Conservation (phyloP, 176 grass and related monocot genomes). For the Cenchrus americanus region DNA sequence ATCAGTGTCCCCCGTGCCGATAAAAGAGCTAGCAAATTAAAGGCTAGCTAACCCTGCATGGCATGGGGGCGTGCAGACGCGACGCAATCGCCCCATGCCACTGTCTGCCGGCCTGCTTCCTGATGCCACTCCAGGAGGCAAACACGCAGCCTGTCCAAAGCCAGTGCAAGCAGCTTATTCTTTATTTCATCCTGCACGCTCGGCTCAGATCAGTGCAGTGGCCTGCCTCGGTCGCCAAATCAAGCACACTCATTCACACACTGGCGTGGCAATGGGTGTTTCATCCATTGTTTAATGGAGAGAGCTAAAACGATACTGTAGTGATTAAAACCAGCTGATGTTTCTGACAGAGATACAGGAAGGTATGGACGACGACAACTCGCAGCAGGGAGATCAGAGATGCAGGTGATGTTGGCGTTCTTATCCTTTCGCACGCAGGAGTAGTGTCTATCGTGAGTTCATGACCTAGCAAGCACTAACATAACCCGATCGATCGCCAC, state of each 20-base stretch:
- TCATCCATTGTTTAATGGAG: background rate
- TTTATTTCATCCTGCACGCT: slow-evolving; percentile 21
- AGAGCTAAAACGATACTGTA: background rate
- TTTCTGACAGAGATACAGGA: slow-evolving; percentile 5
- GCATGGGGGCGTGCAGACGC: slow-evolving; percentile 2
- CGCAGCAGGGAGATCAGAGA: background rate
- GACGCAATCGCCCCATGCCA: background rate
- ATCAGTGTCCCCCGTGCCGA: slow-evolving; percentile 63
- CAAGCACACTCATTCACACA: background rate
- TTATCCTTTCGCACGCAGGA: background rate
- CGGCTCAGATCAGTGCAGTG: background rate
- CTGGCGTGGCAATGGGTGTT: background rate
- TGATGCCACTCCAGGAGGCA: slow-evolving; percentile 53
- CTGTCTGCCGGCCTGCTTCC: slow-evolving; percentile 4
- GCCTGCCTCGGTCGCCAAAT: background rate
- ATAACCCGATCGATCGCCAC: background rate
- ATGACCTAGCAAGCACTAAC: slow-evolving; percentile 12
- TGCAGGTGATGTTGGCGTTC: background rate
- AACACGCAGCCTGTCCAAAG: slow-evolving; percentile 38
- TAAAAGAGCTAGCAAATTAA: slow-evolving; percentile 50
- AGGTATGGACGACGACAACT: background rate
- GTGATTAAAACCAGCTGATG: background rate
- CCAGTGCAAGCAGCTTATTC: background rate
- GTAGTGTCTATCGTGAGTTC: background rate
- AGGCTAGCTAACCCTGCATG: slow-evolving; percentile 14